phyloP scores from a whole-genome alignment of 2,329 filamentous ascomycete genomes.

The Xylaria sp. region DNA sequence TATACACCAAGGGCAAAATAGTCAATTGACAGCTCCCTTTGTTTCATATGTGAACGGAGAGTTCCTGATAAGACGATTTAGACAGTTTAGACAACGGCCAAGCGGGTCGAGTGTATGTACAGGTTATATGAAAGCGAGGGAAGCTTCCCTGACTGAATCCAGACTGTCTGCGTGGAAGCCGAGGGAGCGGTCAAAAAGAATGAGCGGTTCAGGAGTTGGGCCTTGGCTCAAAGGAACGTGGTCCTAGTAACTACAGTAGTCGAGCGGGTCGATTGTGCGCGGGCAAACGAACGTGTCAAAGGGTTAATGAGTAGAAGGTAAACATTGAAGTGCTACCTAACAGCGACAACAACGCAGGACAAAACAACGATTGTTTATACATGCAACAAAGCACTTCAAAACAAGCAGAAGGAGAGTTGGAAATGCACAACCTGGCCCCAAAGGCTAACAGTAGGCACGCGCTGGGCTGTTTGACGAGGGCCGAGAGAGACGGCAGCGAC shows the following conservation, averaged over 20 bases:
- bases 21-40: slow-evolving; percentile 29
- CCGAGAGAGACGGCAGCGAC: slow-evolving; percentile 13
- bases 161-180: not conserved
- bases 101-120: slow-evolving; percentile 12
- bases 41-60: slow-evolving; percentile 35
- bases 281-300: no score
- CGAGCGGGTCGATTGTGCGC: not conserved
- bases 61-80: slow-evolving; percentile 29
- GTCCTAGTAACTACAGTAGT: slow-evolving; percentile 4
- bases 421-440: no score
- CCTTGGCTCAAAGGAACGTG: slow-evolving; percentile 13
- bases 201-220: slow-evolving; percentile 10
- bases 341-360: not conserved
- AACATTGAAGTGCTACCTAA: not conserved
- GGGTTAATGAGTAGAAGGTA: not conserved
- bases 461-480: slow-evolving; percentile 15
- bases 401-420: not conserved
- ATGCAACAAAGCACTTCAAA: slow-evolving; percentile 17
- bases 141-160: not conserved
- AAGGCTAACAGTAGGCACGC: not conserved
- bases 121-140: slow-evolving; percentile 14
- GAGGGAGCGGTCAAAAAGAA: not conserved
- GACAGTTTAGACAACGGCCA: slow-evolving; percentile 18
- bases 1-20: slow-evolving; percentile 19
- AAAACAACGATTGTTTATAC: not conserved